Evolutionary conservation across 139 green algal genomes (phyloP), one percentile per base, ranked within the genome.

Genomic region (Mychonastes homosphaera): DNA sequence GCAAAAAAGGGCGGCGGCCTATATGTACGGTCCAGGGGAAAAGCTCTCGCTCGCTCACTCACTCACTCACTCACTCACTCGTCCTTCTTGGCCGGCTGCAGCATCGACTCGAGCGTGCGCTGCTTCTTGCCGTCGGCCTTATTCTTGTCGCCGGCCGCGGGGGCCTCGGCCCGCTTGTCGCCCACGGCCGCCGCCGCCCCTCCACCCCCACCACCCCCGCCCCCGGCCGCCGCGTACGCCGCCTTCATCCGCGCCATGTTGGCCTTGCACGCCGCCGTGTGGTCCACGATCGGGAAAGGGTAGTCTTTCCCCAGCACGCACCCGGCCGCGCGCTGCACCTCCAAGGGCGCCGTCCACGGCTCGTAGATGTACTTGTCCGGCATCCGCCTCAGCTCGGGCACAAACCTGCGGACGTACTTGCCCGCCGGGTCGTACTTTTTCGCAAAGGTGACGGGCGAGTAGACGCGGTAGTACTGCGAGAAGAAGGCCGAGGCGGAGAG

Each of bases 301-400:
- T 97, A 98, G 74, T 98, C 89, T 23, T 73, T 76, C 18, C 91
- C 91, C 10, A 97, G 79, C 33, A 95, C 70, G 70, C 88, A 96
- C 3, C 80, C 75, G 38, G 38, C 50, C 43, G 30, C 56, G 63
- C 86, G 68, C 78, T 97, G 88, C 46, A 95, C 89, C 8, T 81
- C 76, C 27, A 85, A 36, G 0, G 91, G 89, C 3, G 88, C 86
- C 1, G 72, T 89, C 90, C 90, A 96, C 0, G 91, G 91, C 74
- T 92, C 86, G 53, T 94, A 96, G 29, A 98, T 95, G 79, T 95
- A 96, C 73, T 91, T 86, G 26, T 70, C 61, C 0, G 90, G 90
- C 67, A 96, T 83, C 72, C 94, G 58, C 3, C 50, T 51, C 40
- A 67, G 61, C 61, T 62, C 19, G 2, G 39, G 61, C 40, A 67